Percentiles rank a stretch among this genome's conserved stretches.
Evolutionary conservation across 805 yeast species (phyloP).

Genomic region (Yarrowia deformans): DNA sequence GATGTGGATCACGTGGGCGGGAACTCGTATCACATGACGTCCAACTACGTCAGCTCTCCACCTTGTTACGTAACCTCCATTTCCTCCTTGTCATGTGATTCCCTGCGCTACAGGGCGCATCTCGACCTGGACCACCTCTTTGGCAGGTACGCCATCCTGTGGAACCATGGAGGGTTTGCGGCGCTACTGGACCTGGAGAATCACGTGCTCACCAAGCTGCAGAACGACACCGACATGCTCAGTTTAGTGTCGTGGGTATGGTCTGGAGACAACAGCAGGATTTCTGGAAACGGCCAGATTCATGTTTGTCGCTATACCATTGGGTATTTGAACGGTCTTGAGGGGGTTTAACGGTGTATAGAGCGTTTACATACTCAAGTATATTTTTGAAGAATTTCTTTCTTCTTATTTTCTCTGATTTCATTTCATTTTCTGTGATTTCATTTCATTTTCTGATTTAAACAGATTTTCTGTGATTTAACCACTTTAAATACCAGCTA

Average conservation of each 20-base stretch:
- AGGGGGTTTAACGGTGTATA: not conserved
- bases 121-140: slow-evolving; percentile 14
- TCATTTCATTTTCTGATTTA: not conserved
- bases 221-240: slow-evolving; percentile 14
- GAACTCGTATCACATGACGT: not conserved
- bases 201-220: slow-evolving; percentile 20
- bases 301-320: not conserved
- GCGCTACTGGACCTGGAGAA: slow-evolving; percentile 21
- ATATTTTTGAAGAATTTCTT: no score
- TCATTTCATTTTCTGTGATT: no score
- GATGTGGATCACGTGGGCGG: not conserved
- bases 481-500: not conserved
- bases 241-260: slow-evolving; percentile 10
- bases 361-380: not conserved
- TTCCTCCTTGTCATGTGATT: not conserved
- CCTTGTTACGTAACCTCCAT: not conserved
- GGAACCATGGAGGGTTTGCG: slow-evolving; percentile 27
- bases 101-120: slow-evolving; percentile 4
- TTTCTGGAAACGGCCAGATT: slow-evolving; percentile 1
- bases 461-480: not conserved
- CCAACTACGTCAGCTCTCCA: not conserved
- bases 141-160: slow-evolving; percentile 24
- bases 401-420: not conserved
- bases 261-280: not conserved
- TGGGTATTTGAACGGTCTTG: slow-evolving; percentile 1